phyloP scores from a whole-genome alignment of 2,329 filamentous ascomycete species.

The Curvularia verruculosa region DNA sequence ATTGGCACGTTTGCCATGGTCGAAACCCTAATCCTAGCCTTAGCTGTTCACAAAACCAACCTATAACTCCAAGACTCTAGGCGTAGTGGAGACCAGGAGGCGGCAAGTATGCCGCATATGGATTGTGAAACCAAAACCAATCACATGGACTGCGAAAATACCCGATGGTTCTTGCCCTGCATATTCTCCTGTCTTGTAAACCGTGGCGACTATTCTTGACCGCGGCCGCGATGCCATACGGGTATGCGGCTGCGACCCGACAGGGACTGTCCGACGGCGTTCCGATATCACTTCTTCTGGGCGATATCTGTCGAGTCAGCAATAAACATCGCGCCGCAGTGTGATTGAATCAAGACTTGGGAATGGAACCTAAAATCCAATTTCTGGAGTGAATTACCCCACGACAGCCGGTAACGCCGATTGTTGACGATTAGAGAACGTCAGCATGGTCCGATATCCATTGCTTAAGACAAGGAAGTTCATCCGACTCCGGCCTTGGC shows the following conservation, averaged over 20 bases:
- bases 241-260: conserved; percentile 3
- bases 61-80: background rate
- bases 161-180: conserved; percentile 10
- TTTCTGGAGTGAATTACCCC: background rate
- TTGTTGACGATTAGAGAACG: background rate
- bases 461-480: background rate
- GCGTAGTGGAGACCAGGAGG: conserved; percentile 1
- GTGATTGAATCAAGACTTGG: background rate
- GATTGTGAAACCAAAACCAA: conserved; percentile 5
- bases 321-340: background rate
- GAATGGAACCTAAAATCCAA: background rate
- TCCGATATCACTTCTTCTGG: conserved; percentile 15
- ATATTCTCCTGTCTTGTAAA: conserved; percentile 4
- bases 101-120: conserved; percentile 1
- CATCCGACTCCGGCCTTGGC: background rate
- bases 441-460: background rate
- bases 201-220: conserved; percentile 9
- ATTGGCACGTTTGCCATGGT: background rate
- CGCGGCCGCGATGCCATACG: conserved; percentile 12
- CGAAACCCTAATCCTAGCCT: conserved; percentile 1
- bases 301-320: conserved; percentile 8
- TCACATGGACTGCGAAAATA: conserved; percentile 8
- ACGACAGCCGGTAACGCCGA: background rate
- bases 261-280: background rate
- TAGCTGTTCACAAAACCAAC: background rate